phyloP scores from a whole-genome alignment of 2,329 filamentous ascomycete genomes.

The Fusarium sp. region DNA sequence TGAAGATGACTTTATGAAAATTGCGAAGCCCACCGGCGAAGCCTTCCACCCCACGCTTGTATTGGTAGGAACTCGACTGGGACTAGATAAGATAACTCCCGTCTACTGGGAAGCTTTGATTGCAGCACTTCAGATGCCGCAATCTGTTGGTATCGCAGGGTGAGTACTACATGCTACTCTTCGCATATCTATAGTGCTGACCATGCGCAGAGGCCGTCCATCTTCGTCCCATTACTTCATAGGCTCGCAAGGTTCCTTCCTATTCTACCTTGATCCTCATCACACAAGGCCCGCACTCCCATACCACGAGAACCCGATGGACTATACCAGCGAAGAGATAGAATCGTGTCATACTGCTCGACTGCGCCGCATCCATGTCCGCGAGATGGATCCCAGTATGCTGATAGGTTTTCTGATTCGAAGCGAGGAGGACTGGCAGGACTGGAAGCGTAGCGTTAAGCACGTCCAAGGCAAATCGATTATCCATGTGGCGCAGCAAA shows the following conservation, averaged over 20 bases:
- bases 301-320: conserved; percentile 63
- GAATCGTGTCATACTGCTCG: conserved; percentile 88
- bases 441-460: conserved; percentile 81
- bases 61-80: conserved; percentile 86
- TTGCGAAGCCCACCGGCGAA: conserved; percentile 73
- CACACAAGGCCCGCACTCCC: conserved; percentile 79
- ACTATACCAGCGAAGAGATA: conserved; percentile 77
- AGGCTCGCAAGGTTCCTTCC: conserved; percentile 71
- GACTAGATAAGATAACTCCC: conserved; percentile 92
- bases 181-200: conserved; percentile 14
- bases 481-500: conserved; percentile 81
- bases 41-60: conserved; percentile 86
- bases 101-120: conserved; percentile 97
- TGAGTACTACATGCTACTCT: conserved; percentile 53
- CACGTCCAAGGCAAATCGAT: conserved; percentile 84
- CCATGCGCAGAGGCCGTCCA: conserved; percentile 76
- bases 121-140: conserved; percentile 82
- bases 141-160: conserved; percentile 97
- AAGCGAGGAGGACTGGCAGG: conserved; percentile 82
- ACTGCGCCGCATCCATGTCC: conserved; percentile 81
- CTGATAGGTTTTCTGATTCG: conserved; percentile 90
- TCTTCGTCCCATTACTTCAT: conserved; percentile 80
- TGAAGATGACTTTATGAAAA: conserved; percentile 83
- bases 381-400: conserved; percentile 98
- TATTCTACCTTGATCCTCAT: conserved; percentile 97